These are phyloP conservation scores for Solanum rostratum DNA, from an alignment of 257 asterid species.

Conservation along the genomic window DNA sequence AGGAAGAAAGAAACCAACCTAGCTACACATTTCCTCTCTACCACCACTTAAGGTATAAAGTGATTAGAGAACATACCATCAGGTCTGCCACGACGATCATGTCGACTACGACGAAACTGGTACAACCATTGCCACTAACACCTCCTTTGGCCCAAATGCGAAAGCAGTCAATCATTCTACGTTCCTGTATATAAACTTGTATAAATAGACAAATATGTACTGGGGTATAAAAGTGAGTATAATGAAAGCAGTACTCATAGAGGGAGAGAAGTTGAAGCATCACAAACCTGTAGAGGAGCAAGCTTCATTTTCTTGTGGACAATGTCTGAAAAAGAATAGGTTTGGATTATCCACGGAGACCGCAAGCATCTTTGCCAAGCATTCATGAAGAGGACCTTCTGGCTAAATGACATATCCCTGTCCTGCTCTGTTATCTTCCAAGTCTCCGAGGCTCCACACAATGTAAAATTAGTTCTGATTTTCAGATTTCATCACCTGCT, in stretches of 20 bases:
- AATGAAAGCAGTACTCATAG: background rate
- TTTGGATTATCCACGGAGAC: constrained; percentile 27
- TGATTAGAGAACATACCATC: constrained; percentile 50
- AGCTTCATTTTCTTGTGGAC: constrained; percentile 33
- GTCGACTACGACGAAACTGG: constrained; percentile 79
- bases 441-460: background rate
- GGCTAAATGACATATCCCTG: constrained; percentile 28
- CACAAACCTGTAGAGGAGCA: constrained; percentile 73
- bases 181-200: constrained; percentile 46
- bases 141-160: constrained; percentile 90
- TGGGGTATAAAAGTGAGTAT: background rate
- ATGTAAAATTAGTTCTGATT: background rate
- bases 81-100: constrained; percentile 72
- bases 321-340: constrained; percentile 43
- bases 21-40: background rate
- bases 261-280: background rate
- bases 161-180: constrained; percentile 73
- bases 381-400: constrained; percentile 15
- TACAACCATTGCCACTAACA: constrained; percentile 91
- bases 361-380: constrained; percentile 16
- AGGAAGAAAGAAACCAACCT: background rate
- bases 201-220: background rate
- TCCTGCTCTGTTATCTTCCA: constrained; percentile 9
- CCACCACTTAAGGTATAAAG: background rate
- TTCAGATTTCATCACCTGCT: background rate